Base-by-base conservation (phyloP, 345 rosid species). In the Abelmoschus esculentus region DNA sequence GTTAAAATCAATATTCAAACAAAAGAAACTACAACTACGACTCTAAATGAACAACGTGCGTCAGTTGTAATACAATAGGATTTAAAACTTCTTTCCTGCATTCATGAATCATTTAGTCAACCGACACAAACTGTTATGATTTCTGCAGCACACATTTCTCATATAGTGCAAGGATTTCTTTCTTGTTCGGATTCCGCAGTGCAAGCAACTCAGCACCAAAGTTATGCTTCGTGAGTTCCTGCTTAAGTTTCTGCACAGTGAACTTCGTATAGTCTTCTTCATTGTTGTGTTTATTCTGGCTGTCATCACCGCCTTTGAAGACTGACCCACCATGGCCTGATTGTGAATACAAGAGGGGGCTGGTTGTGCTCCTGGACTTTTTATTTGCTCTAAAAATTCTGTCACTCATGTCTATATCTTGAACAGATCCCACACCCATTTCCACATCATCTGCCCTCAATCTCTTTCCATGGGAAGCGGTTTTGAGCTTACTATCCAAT, bases 201-300 rank as follows among this genome's bases (percentile, higher is more conserved):
- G 86, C 85, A 47, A 92, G 89, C 61, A 96, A 76, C 84, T 90
- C 89, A 6, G 86, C 96, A 17, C 92, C 99, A 22, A 85, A 90
- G 70, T 89, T 83, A 61, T 89, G 89, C 78, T 84, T 96, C 0
- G 92, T 92, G 54, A 96, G 88, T 53, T 96, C 99, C 76, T 89
- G 93, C 88, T 80, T 96, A 1, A 96, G 93, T 74, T 78, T 87
- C 80, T 80, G 92, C 53, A 90, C 73, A 0, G 95, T 90, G 62
- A 89, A 87, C 81, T 90, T 90, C 2, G 81, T 85, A 78, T 90
- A 89, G 73, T 96, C 98, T 58, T 82, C 92, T 70, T 78, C 86
- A 31, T 79, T 81, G 13, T 73, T 74, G 61, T 81, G 93, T 68
- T 83, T 84, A 76, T 87, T 86, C 52, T 75, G 80, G 70, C 78